Evolutionary conservation across 2,329 filamentous ascomycete species (phyloP).

Genomic region (Teratosphaeria destructans): DNA sequence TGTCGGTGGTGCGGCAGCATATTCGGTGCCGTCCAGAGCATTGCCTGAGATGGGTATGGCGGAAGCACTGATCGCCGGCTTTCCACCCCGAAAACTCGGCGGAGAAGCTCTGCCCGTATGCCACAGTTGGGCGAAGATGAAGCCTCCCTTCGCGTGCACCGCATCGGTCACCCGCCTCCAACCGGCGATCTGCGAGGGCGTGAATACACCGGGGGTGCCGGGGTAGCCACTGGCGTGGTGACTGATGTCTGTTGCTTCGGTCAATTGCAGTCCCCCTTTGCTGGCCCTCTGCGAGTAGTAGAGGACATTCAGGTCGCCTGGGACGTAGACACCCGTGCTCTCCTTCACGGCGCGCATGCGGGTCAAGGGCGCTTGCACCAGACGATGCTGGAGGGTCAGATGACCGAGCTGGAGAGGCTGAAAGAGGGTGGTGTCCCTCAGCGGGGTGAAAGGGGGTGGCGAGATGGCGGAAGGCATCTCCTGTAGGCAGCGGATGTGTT

Average conservation of each 20-base stretch:
- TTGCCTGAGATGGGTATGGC: conserved; percentile 23
- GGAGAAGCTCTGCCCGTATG: conserved; percentile 41
- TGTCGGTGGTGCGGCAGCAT: conserved; percentile 25
- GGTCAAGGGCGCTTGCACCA: conserved; percentile 30
- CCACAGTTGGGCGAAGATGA: conserved; percentile 54
- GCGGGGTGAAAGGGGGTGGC: background rate
- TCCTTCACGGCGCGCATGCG: conserved; percentile 28
- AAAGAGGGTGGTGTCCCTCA: conserved; percentile 20
- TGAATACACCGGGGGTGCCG: conserved; percentile 48
- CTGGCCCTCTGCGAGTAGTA: conserved; percentile 47
- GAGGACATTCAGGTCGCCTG: conserved; percentile 29
- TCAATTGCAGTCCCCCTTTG: conserved; percentile 45
- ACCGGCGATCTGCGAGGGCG: conserved; percentile 42
- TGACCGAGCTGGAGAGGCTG: conserved; percentile 23
- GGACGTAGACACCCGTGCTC: conserved; percentile 35
- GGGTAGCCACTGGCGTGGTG: conserved; percentile 33
- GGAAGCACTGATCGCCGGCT: conserved; percentile 19
- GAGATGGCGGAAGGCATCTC: background rate
- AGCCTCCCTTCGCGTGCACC: conserved; percentile 53
- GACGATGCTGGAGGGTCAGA: conserved; percentile 26
- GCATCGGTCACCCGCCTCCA: conserved; percentile 52
- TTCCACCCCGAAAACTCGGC: conserved; percentile 12
- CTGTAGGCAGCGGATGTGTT: background rate
- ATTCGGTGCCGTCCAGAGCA: conserved; percentile 19
- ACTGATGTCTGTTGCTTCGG: conserved; percentile 44